Evolutionary conservation across 768 basidiomycete genomes (phyloP).

Genomic region (Termitomyces sp.): DNA sequence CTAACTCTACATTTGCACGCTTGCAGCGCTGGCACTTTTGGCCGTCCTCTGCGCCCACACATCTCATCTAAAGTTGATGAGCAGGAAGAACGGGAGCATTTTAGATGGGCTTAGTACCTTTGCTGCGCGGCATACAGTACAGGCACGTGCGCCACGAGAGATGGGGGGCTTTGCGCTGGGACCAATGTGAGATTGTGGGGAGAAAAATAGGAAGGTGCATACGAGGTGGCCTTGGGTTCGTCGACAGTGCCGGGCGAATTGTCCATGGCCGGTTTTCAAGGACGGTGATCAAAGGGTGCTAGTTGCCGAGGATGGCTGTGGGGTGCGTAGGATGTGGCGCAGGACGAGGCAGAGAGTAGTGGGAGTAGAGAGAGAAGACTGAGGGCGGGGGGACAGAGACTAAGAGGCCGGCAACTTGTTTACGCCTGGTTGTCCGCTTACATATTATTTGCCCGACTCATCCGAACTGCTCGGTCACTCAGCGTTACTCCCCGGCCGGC

Average conservation of each 20-base stretch:
- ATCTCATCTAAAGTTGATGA: slow-evolving; percentile 66
- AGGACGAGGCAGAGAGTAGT: neutral
- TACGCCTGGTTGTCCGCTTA: slow-evolving; percentile 26
- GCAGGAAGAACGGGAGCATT: slow-evolving; percentile 11
- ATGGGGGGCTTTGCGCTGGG: slow-evolving; percentile 38
- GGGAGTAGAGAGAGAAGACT: slow-evolving; percentile 9
- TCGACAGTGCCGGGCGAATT: slow-evolving; percentile 23
- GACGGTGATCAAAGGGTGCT: slow-evolving; percentile 33
- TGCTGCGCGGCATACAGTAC: slow-evolving; percentile 79
- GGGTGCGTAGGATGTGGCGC: neutral
- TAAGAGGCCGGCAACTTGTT: slow-evolving; percentile 26
- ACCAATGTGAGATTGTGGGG: slow-evolving; percentile 2
- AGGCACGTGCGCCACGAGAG: slow-evolving; percentile 57
- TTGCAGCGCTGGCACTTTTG: slow-evolving; percentile 80
- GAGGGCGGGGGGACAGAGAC: slow-evolving; percentile 6
- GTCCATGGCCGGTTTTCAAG: slow-evolving; percentile 39
- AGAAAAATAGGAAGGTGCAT: slow-evolving; percentile 9
- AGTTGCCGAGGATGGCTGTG: slow-evolving; percentile 7
- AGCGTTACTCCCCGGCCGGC: slow-evolving; percentile 2
- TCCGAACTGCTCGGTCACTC: slow-evolving; percentile 18
- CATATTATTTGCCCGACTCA: slow-evolving; percentile 21
- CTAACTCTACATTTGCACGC: slow-evolving; percentile 73
- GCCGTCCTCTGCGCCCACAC: slow-evolving; percentile 85
- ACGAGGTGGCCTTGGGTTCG: slow-evolving; percentile 28
- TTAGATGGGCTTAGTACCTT: slow-evolving; percentile 43